Conservation (phyloP, 1,284 basidiomycete genomes). For the Kalmanozyma brasiliensis region DNA sequence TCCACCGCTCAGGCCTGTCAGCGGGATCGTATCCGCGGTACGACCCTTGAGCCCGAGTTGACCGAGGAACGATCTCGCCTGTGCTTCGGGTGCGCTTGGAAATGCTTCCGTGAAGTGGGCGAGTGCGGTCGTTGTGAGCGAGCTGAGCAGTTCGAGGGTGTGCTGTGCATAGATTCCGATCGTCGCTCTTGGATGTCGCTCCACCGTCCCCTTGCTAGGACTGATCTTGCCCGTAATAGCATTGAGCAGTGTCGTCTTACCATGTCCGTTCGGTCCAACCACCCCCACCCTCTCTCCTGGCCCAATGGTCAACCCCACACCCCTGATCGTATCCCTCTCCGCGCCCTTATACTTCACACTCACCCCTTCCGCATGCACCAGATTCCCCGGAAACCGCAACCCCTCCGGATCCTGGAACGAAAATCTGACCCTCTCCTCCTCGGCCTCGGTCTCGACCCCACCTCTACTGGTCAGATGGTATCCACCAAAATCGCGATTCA, state of each 20-base stretch:
- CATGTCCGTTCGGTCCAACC: conserved; percentile 71
- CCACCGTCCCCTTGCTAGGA: conserved; percentile 73
- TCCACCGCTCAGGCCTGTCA: conserved; percentile 70
- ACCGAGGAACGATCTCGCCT: conserved; percentile 66
- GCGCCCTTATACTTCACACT: conserved; percentile 70
- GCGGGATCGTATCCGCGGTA: conserved; percentile 46
- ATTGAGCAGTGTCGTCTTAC: conserved; percentile 66
- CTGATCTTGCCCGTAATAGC: conserved; percentile 72
- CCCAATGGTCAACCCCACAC: conserved; percentile 74
- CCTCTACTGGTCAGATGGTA: conserved; percentile 71
- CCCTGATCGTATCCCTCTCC: conserved; percentile 70
- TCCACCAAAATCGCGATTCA: conserved; percentile 73
- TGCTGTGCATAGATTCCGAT: conserved; percentile 72
- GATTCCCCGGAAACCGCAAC: conserved; percentile 72
- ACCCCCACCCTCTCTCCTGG: conserved; percentile 74
- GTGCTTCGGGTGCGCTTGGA: conserved; percentile 43
- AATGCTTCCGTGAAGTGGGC: conserved; percentile 67
- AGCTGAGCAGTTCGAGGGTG: conserved; percentile 65
- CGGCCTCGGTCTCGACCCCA: conserved; percentile 72
- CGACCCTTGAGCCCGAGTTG: conserved; percentile 69
- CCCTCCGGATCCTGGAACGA: conserved; percentile 71
- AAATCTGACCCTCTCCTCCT: conserved; percentile 72
- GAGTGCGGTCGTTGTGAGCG: conserved; percentile 67
- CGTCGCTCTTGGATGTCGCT: conserved; percentile 73
- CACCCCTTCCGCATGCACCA: conserved; percentile 73